Evolutionary conservation across 768 basidiomycete genomes (phyloP).

Genomic region (Lactifluus subvellereus): DNA sequence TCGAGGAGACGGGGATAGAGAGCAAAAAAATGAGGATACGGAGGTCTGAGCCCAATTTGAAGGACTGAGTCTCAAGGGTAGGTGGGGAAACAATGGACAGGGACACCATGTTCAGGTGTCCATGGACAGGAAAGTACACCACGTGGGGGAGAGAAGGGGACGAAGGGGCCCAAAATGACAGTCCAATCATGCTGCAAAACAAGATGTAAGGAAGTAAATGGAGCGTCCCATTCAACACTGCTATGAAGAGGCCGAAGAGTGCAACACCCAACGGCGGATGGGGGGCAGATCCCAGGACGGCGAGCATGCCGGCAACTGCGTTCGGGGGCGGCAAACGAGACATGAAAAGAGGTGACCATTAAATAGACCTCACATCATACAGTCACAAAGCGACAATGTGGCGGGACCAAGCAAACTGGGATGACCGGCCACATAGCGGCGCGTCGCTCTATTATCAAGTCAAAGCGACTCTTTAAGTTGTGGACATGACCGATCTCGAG

Average conservation of each 20-base stretch:
- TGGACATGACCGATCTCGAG: background rate
- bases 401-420: conserved; percentile 1
- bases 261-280: conserved; percentile 16
- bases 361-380: background rate
- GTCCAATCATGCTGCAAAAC: conserved; percentile 5
- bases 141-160: background rate
- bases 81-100: background rate
- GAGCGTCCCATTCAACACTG: conserved; percentile 4
- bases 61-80: background rate
- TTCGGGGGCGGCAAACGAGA: background rate
- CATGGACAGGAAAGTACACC: background rate
- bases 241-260: conserved; percentile 8
- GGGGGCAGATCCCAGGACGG: conserved; percentile 7
- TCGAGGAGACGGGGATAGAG: conserved; percentile 2
- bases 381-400: conserved; percentile 4
- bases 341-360: background rate
- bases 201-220: conserved; percentile 6
- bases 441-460: background rate
- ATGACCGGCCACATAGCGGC: background rate
- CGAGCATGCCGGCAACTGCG: conserved; percentile 10
- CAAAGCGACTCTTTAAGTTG: background rate
- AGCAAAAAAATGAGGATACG: conserved; percentile 10
- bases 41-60: background rate
- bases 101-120: background rate
- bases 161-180: conserved; percentile 11